Conservation (phyloP, 306 rosid species). For the Fragaria nilgerrensis region DNA sequence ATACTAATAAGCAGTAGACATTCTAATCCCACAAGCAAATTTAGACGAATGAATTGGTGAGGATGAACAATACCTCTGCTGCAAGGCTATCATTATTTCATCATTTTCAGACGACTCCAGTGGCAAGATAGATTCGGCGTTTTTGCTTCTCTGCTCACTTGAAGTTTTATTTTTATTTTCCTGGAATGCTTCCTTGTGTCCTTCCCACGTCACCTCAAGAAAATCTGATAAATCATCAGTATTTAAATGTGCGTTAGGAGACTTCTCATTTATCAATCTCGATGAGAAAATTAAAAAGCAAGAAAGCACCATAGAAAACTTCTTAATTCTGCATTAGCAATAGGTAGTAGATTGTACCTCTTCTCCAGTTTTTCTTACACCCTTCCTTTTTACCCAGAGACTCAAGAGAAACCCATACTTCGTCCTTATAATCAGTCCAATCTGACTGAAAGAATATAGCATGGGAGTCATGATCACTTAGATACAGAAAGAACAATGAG, state of each 20-base stretch:
- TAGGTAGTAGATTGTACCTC: conserved; percentile 9
- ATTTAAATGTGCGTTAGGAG: conserved; percentile 4
- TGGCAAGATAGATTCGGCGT: not conserved
- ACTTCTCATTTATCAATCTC: not conserved
- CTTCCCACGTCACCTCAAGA: conserved; percentile 16
- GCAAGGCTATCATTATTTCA: too few relatives aligned
- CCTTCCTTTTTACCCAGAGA: conserved; percentile 15
- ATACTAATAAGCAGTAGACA: not conserved
- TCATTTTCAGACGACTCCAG: conserved; percentile 9
- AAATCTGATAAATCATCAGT: conserved; percentile 8
- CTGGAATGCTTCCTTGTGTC: not conserved
- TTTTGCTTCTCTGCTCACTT: conserved; percentile 4
- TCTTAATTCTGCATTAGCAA: not conserved
- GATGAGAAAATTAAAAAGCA: not conserved
- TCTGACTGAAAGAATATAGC: too few relatives aligned
- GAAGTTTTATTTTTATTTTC: conserved; percentile 9
- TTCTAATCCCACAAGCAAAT: not conserved
- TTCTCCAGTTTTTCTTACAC: conserved; percentile 5
- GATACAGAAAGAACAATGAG: too few relatives aligned
- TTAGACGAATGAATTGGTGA: not conserved
- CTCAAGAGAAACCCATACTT: conserved; percentile 25
- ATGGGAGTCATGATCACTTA: too few relatives aligned
- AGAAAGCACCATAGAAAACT: not conserved
- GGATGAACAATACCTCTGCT: not conserved
- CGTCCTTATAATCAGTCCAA: too few relatives aligned